Conservation (phyloP, 176 grass and related monocot species). For the Echinochloa phyllopogon region DNA sequence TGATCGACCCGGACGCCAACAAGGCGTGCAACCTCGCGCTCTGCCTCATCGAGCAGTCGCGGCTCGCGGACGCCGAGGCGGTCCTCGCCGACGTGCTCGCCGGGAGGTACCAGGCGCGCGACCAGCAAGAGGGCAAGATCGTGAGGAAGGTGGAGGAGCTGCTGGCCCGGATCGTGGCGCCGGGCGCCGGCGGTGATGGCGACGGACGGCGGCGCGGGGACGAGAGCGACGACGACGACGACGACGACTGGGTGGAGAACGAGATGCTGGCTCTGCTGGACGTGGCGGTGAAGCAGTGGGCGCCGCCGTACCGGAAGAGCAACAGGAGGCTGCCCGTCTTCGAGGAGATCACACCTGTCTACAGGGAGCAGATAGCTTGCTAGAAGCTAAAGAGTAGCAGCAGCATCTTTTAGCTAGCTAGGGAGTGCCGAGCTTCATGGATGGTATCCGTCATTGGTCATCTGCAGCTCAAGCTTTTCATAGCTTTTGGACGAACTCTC, state of each 20-base stretch:
- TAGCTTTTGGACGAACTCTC: neutral
- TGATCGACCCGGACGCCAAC: conserved; percentile 87
- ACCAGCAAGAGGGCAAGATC: conserved; percentile 55
- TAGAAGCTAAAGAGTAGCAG: conserved; percentile 25
- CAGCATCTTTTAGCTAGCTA: neutral
- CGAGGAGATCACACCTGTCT: conserved; percentile 65
- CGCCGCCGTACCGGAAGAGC: conserved; percentile 54
- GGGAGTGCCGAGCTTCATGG: neutral
- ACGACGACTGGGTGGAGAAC: conserved; percentile 45
- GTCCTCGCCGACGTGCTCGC: conserved; percentile 59
- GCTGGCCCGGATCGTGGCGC: conserved; percentile 44
- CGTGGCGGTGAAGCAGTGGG: conserved; percentile 53
- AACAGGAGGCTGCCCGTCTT: conserved; percentile 76
- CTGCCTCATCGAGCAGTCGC: conserved; percentile 73
- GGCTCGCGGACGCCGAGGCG: conserved; percentile 56
- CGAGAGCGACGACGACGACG: conserved; percentile 8
- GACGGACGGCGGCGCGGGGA: neutral
- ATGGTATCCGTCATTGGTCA: too few relatives aligned
- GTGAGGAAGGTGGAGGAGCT: conserved; percentile 63
- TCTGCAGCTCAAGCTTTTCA: too few relatives aligned
- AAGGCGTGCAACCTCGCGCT: conserved; percentile 83
- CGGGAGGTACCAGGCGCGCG: conserved; percentile 21
- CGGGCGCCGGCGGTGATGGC: neutral
- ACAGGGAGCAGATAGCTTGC: conserved; percentile 63
- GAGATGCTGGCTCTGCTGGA: conserved; percentile 67